These are phyloP conservation scores for Gonium pectorale DNA, from an alignment of 139 green algal species.

Conservation along the genomic window DNA sequence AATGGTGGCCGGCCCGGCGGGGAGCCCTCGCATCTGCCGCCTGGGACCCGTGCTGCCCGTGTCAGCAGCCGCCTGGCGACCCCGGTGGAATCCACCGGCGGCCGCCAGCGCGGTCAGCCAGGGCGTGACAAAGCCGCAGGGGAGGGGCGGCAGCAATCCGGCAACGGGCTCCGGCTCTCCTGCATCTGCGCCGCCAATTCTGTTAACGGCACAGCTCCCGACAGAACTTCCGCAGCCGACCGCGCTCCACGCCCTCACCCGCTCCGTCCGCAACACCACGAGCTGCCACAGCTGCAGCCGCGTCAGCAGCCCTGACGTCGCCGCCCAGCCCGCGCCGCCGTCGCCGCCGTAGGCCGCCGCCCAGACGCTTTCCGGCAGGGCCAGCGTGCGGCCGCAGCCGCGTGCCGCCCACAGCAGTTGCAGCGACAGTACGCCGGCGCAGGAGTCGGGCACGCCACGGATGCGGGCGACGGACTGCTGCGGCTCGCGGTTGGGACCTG, in stretches of 20 bases:
- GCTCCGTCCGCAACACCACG: slow-evolving; percentile 2
- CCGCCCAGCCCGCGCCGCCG: too few species aligned
- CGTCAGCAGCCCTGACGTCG: too few species aligned
- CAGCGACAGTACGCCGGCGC: too few species aligned
- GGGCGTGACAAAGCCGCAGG: background rate
- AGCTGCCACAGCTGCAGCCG: slow-evolving; percentile 23
- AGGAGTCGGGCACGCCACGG: too few species aligned
- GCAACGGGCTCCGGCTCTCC: background rate
- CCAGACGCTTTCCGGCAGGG: background rate
- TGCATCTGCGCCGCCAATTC: background rate
- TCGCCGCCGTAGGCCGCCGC: background rate
- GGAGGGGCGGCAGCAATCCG: background rate
- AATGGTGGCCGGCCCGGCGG: background rate
- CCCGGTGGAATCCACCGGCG: too few species aligned
- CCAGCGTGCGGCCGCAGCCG: background rate
- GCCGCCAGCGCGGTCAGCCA: background rate
- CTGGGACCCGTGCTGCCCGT: background rate
- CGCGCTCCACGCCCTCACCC: background rate
- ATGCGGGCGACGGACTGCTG: too few species aligned
- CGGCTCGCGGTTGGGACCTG: too few species aligned
- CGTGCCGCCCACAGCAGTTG: slow-evolving; percentile 13
- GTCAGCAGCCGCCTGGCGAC: background rate
- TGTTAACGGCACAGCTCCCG: background rate
- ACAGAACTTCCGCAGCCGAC: background rate
- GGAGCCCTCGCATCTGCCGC: background rate